Evolutionary conservation across 1,284 basidiomycete genomes (phyloP).

Genomic region (Volvariella volvacea): DNA sequence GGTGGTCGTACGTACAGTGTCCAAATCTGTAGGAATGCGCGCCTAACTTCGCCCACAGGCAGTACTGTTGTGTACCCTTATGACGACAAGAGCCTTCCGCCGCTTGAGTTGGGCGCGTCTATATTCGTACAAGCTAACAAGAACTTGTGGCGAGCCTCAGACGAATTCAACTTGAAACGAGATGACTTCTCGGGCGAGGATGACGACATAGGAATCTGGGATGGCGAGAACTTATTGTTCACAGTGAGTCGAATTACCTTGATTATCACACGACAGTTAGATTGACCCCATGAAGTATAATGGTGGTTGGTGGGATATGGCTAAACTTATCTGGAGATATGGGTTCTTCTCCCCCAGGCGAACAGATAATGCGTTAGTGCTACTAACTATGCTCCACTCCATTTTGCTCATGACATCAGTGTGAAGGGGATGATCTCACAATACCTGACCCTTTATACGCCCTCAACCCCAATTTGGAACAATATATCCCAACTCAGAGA

Average conservation of each 20-base stretch:
- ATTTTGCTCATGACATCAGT: constrained; percentile 26
- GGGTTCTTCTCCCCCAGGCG: constrained; percentile 65
- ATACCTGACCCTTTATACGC: constrained; percentile 56
- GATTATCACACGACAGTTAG: background rate
- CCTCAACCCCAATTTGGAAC: constrained; percentile 58
- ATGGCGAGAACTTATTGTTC: constrained; percentile 71
- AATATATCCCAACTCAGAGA: constrained; percentile 52
- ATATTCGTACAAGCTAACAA: constrained; percentile 83
- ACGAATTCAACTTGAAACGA: constrained; percentile 72
- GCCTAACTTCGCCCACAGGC: constrained; percentile 34
- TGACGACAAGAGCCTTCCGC: constrained; percentile 49
- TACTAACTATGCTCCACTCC: background rate
- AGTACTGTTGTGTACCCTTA: constrained; percentile 77
- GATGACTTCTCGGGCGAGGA: constrained; percentile 46
- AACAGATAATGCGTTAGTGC: constrained; percentile 49
- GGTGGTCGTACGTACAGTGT: constrained; percentile 68
- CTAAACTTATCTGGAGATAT: constrained; percentile 77
- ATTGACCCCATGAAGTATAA: constrained; percentile 35
- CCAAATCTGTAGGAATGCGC: constrained; percentile 1
- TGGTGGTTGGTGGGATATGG: constrained; percentile 64
- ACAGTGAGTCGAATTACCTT: constrained; percentile 35
- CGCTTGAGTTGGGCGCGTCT: constrained; percentile 82
- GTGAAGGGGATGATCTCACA: constrained; percentile 50
- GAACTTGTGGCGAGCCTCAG: constrained; percentile 76
- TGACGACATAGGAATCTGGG: constrained; percentile 68